Evolutionary conservation across 441 rosid genomes (phyloP).

Genomic region (Populus tomentosa): DNA sequence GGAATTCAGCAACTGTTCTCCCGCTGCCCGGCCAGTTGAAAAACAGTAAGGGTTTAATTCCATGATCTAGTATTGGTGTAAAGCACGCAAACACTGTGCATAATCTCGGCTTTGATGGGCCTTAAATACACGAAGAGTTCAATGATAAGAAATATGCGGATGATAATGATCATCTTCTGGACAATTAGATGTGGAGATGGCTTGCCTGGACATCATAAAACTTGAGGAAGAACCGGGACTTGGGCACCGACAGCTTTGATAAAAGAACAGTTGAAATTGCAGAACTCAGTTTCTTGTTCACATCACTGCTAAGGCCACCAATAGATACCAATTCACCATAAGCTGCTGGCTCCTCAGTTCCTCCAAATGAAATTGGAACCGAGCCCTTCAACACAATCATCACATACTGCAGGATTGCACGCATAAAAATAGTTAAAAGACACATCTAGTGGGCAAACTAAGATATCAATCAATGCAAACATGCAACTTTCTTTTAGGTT

Average conservation of each 20-base stretch:
- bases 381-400: constrained; percentile 98
- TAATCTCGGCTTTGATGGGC: constrained; percentile 89
- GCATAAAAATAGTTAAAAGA: background rate
- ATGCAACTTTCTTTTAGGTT: background rate
- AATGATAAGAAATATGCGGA: constrained; percentile 33
- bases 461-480: background rate
- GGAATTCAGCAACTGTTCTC: constrained; percentile 22
- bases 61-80: constrained; percentile 87
- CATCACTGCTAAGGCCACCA: constrained; percentile 77
- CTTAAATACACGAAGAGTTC: constrained; percentile 60
- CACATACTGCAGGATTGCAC: constrained; percentile 61
- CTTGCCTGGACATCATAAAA: constrained; percentile 87
- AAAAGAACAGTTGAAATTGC: constrained; percentile 73
- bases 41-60: constrained; percentile 43
- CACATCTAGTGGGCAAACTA: background rate
- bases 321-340: constrained; percentile 89
- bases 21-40: constrained; percentile 1
- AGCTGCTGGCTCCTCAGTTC: constrained; percentile 92
- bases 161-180: constrained; percentile 19
- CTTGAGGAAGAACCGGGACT: constrained; percentile 77
- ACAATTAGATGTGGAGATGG: constrained; percentile 16
- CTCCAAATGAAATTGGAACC: constrained; percentile 82
- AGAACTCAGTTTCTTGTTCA: constrained; percentile 81
- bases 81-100: constrained; percentile 99
- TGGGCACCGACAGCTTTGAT: constrained; percentile 72